Base-by-base conservation (phyloP, 2,329 filamentous ascomycete species). In the Cladosporium halotolerans region DNA sequence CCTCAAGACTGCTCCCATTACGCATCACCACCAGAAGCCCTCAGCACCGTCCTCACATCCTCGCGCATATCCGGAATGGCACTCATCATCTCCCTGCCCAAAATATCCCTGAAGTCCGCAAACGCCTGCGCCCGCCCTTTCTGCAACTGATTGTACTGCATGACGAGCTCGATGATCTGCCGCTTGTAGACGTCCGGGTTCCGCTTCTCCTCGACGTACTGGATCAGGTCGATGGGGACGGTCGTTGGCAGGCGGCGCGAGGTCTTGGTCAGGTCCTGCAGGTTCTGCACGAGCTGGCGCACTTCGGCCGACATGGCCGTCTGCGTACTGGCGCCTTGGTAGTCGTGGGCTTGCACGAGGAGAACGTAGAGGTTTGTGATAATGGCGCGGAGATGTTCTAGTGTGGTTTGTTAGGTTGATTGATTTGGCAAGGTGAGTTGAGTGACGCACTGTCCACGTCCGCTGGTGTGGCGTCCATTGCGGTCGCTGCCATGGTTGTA, bases 161-260 rank as follows among this genome's bases (percentile, higher is more conserved):
- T 81, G 8, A 82, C 79, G 28, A 80, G 71, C 67, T 85, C 82
- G 42, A 85, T 79, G 58, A 84, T 83, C 60, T 85, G 81, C 43
- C 82, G 76, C 8, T 81, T 84, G 67, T 83, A 85, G 59, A 85
- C 84, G 61, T 85, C 82, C 7, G 82, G 82, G 62, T 85, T 85
- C 18, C 82, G 78, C 14, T 79, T 77, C 16, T 76, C 72, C 60
- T 84, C 81, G 33, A 85, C 80, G 64, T 84, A 85, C 58, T 83
- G 78, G 60, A 84, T 82, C 32, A 85, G 79, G 59, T 84, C 81
- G 4, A 79, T 75, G 0, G 82, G 81, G 1, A 85, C 75, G 45
- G 77, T 71, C 54, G 81, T 74, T 50, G 72, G 71, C 16, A 78
- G 70, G 14, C 75, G 64, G n/a, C 73, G 70, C 2, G 79, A 70